Base-by-base conservation (phyloP, 441 rosid species). In the Adansonia rubrostipa region DNA sequence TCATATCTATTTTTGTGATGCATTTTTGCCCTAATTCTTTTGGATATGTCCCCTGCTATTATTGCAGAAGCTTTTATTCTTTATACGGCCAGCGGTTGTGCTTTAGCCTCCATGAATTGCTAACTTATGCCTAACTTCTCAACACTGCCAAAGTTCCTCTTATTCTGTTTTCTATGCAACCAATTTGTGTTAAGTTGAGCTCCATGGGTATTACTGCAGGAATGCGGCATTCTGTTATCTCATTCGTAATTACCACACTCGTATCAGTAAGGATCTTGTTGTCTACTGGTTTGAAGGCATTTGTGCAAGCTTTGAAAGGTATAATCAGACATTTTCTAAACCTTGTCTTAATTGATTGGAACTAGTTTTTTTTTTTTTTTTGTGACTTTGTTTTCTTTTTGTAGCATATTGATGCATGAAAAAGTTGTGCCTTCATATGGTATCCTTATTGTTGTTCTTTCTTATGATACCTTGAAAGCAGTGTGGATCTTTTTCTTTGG, bases 221-320 rank as follows among this genome's bases (percentile, higher is more conserved):
- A 85, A 85, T 85, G 97, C 93, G 78, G 85, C 88, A 57, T 96
- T 96, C 86, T 92, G 93, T 73, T 89, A 82, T 82, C 92, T 96
- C 15, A 84, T 88, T 75, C 87, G 73, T 80, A 88, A 85, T 70
- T 91, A 92, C 82, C 77, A 77, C 78, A 81, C 82, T 82, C 90
- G 90, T 82, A 84, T 96, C 81, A 86, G 86, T 36, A 83, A 81
- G 81, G 97, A 89, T 80, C 90, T 92, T 81, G 85, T 92, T 78
- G 66, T 79, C 42, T 85, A 86, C 84, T 96, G 98, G 95, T 92
- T 96, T 85, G 97, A 90, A 77, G 96, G 94, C 80, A 89, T 96
- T 85, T 90, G 86, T 74, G 67, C 88, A 79, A 91, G 83, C 83
- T 88, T 96, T 86, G 92, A 91, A 82, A 94, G 99, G 99, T 96